Evolutionary conservation across 306 rosid species (phyloP), one percentile per base, ranked within the genome.

Genomic region (Rosa rugosa): DNA sequence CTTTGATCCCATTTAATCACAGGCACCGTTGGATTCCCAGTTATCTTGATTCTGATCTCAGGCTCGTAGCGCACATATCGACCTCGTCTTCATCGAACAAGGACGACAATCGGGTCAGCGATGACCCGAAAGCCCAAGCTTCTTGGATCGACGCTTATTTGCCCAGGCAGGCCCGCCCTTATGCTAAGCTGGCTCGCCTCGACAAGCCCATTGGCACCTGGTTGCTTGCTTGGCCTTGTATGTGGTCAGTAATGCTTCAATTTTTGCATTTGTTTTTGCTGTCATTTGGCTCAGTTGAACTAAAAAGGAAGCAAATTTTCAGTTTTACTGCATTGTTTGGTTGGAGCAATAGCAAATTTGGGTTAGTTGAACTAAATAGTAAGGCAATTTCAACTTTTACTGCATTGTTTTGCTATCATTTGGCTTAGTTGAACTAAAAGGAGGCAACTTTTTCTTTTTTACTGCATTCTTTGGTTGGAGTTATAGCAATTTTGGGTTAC

Each of bases 161-260:
- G 89, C 96, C 92, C n/a, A 80, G 70, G 77, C 80, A 75, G 51
- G 80, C 78, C 79, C 94, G 80, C 66, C 97, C 98, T 49, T 95
- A 87, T 86, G 99, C 98, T 20, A 88, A 73, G 23, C 94, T 95
- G 25, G 98, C 99, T 57, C 99, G 98, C 73, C 97, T 92, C 6
- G 97, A 95, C 80, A 93, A 89, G 80, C 99, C 97, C 47, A 92
- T 95, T 78, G 98, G 99, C 69, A 92, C 96, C 41, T 95, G 98
- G 99, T 77, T 95, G 67, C 98, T 95, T 74, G 90, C 93, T 67
- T 95, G 96, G 99, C 99, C 98, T 57, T 95, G 96, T 83, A 80
- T 95, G 81, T 64, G 69, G 69, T 64, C 6, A 64, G 69, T 8
- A 5, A 13, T 31, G 17, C 41, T 27, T 31, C 41, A 9, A 59